Evolutionary conservation across 805 yeast genomes (phyloP), one percentile per base, ranked within the genome.

Genomic region (Candida caryicola): DNA sequence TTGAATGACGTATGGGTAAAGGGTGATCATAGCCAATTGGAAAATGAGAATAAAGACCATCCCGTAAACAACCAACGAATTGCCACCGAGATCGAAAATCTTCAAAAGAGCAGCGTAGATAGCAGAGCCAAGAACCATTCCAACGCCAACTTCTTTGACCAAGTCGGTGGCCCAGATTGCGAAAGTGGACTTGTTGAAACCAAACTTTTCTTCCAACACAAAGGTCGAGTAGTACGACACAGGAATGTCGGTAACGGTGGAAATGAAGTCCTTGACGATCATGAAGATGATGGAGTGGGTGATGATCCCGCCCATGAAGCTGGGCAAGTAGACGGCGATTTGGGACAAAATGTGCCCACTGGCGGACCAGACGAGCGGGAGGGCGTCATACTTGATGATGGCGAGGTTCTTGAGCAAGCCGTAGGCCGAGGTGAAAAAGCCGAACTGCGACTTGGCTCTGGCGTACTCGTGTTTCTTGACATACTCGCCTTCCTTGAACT

Each of bases 161-260:
- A 70, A 66, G 60, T 93, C 99, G 17, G 76, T 56, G 17, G 85
- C 39, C 85, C 95, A 93, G 35, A 88, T 68, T 35, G 69, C 64
- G 13, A 73, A 44, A 2, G 97, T 91, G 49, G 78, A 73, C 63
- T 93, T 93, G 69, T 93, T 93, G 69, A 93, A 93, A 1, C 99
- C 99, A 54, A 74, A 91, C 62, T 79, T 79, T 59, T 91, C 96
- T 64, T 93, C 99, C 50, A 93, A 71, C 12, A 89, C 90, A 66
- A 93, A 93, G 51, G 84, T 83, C 41, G 76, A 69, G 63, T 89
- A 90, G 59, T 84, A 81, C 7, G 81, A 71, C 16, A 81, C 55
- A 3, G 99, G 99, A 38, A 85, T 58, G 3, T 77, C 69, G 21
- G 79, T 41, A 2, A 87, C 35, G 2, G 81, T 67, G 6, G 81